A percentile compares a stretch with the other conserved stretches of the same genome.
Evolutionary conservation across 164 flowering plant species (phyloP).

Genomic region (Tetracentron sinense): DNA sequence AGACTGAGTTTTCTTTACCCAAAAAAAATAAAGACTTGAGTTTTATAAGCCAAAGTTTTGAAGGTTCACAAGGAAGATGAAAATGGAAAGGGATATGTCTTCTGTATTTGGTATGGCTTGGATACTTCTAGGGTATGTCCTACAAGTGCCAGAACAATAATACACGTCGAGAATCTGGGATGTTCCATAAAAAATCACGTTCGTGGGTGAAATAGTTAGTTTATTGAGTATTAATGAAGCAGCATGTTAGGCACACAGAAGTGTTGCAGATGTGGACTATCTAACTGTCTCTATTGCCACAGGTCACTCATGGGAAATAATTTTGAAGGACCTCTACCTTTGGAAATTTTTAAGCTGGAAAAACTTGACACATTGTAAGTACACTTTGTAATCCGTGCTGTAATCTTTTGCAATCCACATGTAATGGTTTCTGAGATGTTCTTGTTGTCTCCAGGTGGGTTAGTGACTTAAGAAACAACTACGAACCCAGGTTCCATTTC

Average conservation of each 20-base stretch:
- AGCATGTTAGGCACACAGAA: no score
- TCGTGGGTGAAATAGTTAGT: neutral
- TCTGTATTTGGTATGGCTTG: neutral
- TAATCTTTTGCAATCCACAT: neutral
- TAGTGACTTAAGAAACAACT: neutral
- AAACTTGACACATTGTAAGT: neutral
- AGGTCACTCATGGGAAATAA: neutral
- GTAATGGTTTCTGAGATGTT: neutral
- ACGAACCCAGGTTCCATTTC: neutral
- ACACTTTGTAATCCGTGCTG: neutral
- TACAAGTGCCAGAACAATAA: neutral
- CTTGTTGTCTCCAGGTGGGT: neutral
- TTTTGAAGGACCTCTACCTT: neutral
- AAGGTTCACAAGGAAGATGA: neutral
- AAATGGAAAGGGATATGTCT: neutral
- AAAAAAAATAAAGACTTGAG: no score
- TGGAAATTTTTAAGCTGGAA: neutral
- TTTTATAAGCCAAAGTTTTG: neutral
- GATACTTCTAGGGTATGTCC: neutral
- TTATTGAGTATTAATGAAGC: neutral
- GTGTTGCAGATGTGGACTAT: neutral
- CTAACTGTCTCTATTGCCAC: neutral
- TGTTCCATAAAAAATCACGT: neutral
- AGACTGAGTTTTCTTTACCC: no score
- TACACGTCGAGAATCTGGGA: neutral